Evolutionary conservation across 2,329 filamentous ascomycete genomes (phyloP), one percentile per base, ranked within the genome.

Genomic region (Colletotrichum lentis): DNA sequence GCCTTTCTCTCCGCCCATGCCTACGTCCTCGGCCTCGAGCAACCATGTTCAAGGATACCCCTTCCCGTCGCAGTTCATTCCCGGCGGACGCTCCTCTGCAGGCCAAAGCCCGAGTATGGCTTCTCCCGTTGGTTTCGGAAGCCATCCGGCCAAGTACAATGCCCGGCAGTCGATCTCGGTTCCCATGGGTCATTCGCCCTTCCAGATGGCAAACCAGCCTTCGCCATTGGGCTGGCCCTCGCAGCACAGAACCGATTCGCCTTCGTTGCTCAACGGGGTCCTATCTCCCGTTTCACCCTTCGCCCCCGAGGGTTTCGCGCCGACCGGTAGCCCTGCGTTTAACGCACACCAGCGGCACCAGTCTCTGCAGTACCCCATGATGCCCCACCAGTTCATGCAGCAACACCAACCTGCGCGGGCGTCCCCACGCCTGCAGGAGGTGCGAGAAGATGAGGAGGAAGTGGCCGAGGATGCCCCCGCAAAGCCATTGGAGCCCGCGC

Each of bases 1-100:
- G 58, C 88, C 93, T 5, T 94, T 95, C 75, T 96, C 94, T 24
- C 94, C 95, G 11, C 93, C 94, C 1, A 80, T 97, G 31, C 92
- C 92, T 22, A 89, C 93, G 0, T 90, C 89, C 0, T 97, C 94
- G 37, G 91, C 90, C 14, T 88, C 87, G 39, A 95, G 92, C 79
- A 91, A 88, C 70, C 88, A 88, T 53, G 79, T 82, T 72, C 81
- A 85, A 53, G 82, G 87, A 65, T 86, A 86, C 75, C 83, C 83
- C 71, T 89, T 90, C 73, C 85, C 83, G 1, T 76, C 78, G 22
- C 80, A 83, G 43, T 90, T 94, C 77, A 84, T 88, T 4, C 84
- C 88, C 44, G 85, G 87, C 72, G 77, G 87, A 73, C 81, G 86
- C 59, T 79, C 87, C 72, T 85, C 90, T 53, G 84, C 86, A 59